Base-by-base conservation (phyloP, 352 stramenopile species). In the Phytophthora palmivora region DNA sequence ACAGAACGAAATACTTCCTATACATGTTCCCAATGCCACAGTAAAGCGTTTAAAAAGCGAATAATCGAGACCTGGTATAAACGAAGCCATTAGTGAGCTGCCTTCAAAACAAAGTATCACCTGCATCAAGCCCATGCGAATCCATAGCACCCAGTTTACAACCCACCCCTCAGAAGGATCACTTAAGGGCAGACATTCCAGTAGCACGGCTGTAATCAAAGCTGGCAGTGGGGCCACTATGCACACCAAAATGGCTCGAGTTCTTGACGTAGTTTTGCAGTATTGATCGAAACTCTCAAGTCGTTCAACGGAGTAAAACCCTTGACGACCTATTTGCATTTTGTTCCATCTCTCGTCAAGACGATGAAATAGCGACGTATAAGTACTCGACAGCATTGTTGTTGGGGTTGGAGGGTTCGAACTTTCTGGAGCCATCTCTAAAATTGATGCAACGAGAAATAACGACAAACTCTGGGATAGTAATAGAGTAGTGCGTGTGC, bases 101-200 rank as follows among this genome's bases (percentile, higher is more conserved):
- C 10, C 39, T 0, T 22, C 30, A 16, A 51, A 8, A 6, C 11
- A 16, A 6, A 59, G 7, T 3, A 43, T 34, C 16, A 50, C 43
- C 6, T 22, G 6, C 30, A 28, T 26, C 7, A 51, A 24, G 3
- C 1, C 2, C 10, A 51, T 16, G 10, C 51, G 51, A 30, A 59
- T n/a, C 39, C 39, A 51, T 3, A 59, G 50, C 8, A 59, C 32
- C 51, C 51, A 59, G 19, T 59, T 59, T 8, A 39, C 51, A 15
- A 7, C 8, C 51, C 26, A 59, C 41, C 51, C 51, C 30, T 49
- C 50, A 8, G 50, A 34, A 34, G 30, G 30, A 11, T 34, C 24
- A 28, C 24, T 28, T 6, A 28, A 34, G 6, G 30, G 50, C 24
- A n/a, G 16, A 14, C 11, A 37, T 14, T 34, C 30, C 30, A 63